phyloP scores from a whole-genome alignment of 345 rosid genomes.

The Salix arbutifolia region DNA sequence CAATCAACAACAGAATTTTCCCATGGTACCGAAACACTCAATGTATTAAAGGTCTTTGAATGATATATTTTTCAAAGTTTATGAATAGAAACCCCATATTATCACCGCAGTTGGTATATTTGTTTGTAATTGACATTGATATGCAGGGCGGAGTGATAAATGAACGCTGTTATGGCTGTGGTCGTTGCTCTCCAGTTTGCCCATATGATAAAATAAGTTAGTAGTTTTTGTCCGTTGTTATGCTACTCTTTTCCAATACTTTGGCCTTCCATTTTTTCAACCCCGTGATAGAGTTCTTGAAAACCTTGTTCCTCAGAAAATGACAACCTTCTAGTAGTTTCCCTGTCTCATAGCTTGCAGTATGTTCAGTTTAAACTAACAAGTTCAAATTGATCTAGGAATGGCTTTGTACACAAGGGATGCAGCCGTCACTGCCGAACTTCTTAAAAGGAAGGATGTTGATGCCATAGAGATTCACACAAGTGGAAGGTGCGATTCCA shows the following conservation, averaged over 20 bases:
- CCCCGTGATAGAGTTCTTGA: not conserved
- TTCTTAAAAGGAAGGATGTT: slow-evolving; percentile 38
- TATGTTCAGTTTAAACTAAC: not conserved
- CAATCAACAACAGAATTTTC: slow-evolving; percentile 13
- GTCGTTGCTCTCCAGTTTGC: slow-evolving; percentile 57
- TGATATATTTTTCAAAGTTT: slow-evolving; percentile 1
- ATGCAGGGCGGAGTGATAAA: slow-evolving; percentile 50
- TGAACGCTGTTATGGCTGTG: slow-evolving; percentile 62
- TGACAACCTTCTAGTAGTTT: not conserved
- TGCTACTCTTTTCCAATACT: not conserved
- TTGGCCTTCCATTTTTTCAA: not conserved
- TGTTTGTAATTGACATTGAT: not conserved
- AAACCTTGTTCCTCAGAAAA: not conserved
- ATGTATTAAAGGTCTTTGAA: slow-evolving; percentile 22
- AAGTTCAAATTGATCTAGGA: slow-evolving; percentile 26
- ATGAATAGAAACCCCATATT: not conserved
- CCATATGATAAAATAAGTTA: slow-evolving; percentile 58
- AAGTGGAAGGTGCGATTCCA: slow-evolving; percentile 42
- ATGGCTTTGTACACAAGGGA: slow-evolving; percentile 45
- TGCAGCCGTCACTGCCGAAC: slow-evolving; percentile 44
- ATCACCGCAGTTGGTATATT: not conserved
- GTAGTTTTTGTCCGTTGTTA: slow-evolving; percentile 2
- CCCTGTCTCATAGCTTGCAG: not conserved
- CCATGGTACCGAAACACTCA: slow-evolving; percentile 3
- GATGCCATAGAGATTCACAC: slow-evolving; percentile 67